Conservation (phyloP, 257 asterid species). For the Avicennia marina region DNA sequence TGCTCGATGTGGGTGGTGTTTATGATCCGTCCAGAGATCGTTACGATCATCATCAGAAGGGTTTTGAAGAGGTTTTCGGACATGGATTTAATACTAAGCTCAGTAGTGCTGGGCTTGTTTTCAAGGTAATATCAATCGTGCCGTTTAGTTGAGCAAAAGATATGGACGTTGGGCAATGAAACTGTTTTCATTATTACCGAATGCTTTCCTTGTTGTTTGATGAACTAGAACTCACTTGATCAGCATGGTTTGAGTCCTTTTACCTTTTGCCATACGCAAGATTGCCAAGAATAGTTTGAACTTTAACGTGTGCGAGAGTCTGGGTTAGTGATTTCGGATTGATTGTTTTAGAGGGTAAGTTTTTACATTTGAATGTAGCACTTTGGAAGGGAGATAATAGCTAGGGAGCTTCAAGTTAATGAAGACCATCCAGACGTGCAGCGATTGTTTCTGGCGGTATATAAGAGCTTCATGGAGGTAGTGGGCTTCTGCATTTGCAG, state of each 20-base stretch:
- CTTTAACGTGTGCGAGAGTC: not conserved
- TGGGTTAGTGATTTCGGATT: not conserved
- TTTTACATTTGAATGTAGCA: slow-evolving; percentile 38
- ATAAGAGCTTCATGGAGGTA: slow-evolving; percentile 97
- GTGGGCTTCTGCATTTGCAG: slow-evolving; percentile 1
- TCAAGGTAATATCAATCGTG: slow-evolving; percentile 47
- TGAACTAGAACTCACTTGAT: not conserved
- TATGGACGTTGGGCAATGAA: not conserved
- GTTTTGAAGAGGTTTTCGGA: slow-evolving; percentile 79
- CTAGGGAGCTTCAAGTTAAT: slow-evolving; percentile 76
- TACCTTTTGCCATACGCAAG: not conserved
- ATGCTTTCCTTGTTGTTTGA: not conserved
- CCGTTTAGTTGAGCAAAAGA: not conserved
- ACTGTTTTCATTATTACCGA: not conserved
- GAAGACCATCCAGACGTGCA: slow-evolving; percentile 78
- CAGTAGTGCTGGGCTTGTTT: slow-evolving; percentile 94
- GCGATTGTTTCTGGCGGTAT: slow-evolving; percentile 64
- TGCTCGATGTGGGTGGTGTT: slow-evolving; percentile 90
- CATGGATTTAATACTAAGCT: slow-evolving; percentile 82
- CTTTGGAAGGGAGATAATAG: slow-evolving; percentile 85
- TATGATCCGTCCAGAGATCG: slow-evolving; percentile 65
- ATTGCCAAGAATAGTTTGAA: not conserved
- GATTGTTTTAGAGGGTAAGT: not conserved
- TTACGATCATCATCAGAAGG: slow-evolving; percentile 90
- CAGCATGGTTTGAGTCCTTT: not conserved